Evolutionary conservation across 805 yeast species (phyloP).

Genomic region (Metschnikowia aberdeeniae): DNA sequence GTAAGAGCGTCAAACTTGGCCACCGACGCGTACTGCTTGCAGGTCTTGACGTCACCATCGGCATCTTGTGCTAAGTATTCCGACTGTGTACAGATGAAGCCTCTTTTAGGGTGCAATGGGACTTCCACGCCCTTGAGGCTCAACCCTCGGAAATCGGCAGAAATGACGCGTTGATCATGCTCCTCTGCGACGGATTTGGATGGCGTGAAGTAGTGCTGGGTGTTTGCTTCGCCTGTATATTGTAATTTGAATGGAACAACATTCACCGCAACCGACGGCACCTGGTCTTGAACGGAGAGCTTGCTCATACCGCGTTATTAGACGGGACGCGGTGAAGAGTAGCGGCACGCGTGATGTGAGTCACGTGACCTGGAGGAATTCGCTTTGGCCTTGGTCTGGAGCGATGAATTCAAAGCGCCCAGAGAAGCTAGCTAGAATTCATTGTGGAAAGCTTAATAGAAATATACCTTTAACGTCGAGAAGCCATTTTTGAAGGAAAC

Average conservation of each 20-base stretch:
- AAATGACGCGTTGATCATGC: slow-evolving; percentile 3
- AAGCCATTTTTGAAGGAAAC: too few relatives aligned
- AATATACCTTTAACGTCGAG: too few relatives aligned
- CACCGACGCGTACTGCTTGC: slow-evolving; percentile 11
- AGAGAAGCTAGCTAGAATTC: too few relatives aligned
- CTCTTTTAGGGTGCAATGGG: slow-evolving; percentile 8
- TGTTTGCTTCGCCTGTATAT: slow-evolving; percentile 13
- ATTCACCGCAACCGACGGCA: slow-evolving; percentile 8
- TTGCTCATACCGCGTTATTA: neutral
- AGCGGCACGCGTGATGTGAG: neutral
- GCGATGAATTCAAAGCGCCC: too few relatives aligned
- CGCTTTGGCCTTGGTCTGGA: too few relatives aligned
- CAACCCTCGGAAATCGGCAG: slow-evolving; percentile 17
- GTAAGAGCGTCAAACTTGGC: slow-evolving; percentile 11
- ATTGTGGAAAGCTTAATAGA: too few relatives aligned
- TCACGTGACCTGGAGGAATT: neutral
- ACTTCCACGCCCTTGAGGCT: slow-evolving; percentile 11
- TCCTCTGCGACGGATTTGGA: slow-evolving; percentile 6
- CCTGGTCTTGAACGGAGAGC: neutral
- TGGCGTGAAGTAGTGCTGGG: slow-evolving; percentile 10
- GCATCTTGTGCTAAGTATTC: slow-evolving; percentile 8
- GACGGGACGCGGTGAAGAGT: neutral
- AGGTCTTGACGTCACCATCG: slow-evolving; percentile 1
- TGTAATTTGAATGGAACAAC: slow-evolving; percentile 15
- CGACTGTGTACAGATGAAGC: slow-evolving; percentile 8